Conservation (phyloP, 129 eudicot species). For the Chrysanthemum lavandulifolium region DNA sequence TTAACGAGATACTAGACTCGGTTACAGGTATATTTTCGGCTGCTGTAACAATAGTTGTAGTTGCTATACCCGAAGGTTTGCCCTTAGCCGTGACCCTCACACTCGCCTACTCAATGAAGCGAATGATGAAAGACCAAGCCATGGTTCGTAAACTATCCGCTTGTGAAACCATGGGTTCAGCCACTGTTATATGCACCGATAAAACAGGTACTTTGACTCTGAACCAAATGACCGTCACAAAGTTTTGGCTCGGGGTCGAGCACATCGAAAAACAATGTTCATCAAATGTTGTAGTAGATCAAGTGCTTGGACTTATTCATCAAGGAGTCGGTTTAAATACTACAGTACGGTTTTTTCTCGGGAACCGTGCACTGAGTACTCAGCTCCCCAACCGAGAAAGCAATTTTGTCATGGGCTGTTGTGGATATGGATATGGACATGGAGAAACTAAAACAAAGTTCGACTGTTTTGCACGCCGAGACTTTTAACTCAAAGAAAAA, state of each 20-base stretch:
- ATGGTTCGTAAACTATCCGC: constrained; percentile 90
- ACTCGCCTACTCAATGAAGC: constrained; percentile 86
- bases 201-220: constrained; percentile 84
- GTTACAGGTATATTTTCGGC: constrained; percentile 61
- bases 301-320: constrained; percentile 42
- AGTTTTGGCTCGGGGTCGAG: constrained; percentile 63
- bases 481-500: constrained; percentile 80
- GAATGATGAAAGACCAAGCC: constrained; percentile 93
- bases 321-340: constrained; percentile 82
- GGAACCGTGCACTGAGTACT: constrained; percentile 41
- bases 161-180: constrained; percentile 94
- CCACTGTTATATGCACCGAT: constrained; percentile 83
- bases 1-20: constrained; percentile 49
- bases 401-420: constrained; percentile 83
- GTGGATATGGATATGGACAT: constrained; percentile 62
- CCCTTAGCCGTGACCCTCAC: constrained; percentile 87
- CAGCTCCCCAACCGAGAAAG: constrained; percentile 89
- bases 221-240: constrained; percentile 80
- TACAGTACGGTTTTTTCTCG: constrained; percentile 55
- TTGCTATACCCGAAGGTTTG: constrained; percentile 88
- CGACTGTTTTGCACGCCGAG: constrained; percentile 55
- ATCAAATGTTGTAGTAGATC: constrained; percentile 12
- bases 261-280: constrained; percentile 25
- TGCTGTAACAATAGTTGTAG: constrained; percentile 88
- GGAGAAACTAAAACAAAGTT: constrained; percentile 49